phyloP scores from a whole-genome alignment of 2,329 filamentous ascomycete genomes.

The Aspergillus proliferans region DNA sequence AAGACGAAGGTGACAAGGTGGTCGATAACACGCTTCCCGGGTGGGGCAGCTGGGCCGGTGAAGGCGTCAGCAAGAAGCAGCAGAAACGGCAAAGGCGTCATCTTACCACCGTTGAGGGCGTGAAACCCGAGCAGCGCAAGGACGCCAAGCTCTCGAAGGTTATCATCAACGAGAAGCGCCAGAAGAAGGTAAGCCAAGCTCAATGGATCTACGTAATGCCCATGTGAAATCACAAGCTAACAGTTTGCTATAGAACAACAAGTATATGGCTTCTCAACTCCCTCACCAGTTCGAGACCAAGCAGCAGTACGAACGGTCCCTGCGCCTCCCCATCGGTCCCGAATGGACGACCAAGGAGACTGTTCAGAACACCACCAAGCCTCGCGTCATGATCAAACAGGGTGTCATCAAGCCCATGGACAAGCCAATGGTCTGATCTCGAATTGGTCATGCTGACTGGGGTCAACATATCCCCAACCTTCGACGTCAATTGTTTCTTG shows the following conservation, averaged over 20 bases:
- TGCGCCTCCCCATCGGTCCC: conserved; percentile 79
- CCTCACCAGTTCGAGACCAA: conserved; percentile 85
- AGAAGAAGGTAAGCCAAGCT: conserved; percentile 64
- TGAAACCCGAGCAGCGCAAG: conserved; percentile 69
- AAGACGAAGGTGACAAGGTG: conserved; percentile 75
- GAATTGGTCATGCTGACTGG: neutral
- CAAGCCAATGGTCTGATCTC: conserved; percentile 56
- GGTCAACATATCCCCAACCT: too few species aligned
- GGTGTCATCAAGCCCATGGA: conserved; percentile 83
- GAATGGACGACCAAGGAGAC: conserved; percentile 97
- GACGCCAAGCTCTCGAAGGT: conserved; percentile 77
- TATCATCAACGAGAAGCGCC: conserved; percentile 84
- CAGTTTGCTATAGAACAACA: conserved; percentile 57
- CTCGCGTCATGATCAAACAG: conserved; percentile 82
- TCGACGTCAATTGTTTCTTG: neutral
- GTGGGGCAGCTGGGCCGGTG: conserved; percentile 89
- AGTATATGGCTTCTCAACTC: conserved; percentile 75
- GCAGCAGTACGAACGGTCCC: conserved; percentile 82
- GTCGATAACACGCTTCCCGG: conserved; percentile 82
- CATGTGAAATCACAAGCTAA: conserved; percentile 7
- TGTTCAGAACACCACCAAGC: conserved; percentile 84
- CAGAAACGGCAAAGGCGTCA: conserved; percentile 53
- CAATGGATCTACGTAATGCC: neutral
- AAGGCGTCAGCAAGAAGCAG: conserved; percentile 67
- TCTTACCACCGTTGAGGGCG: conserved; percentile 52